These are phyloP conservation scores for Acidomyces sp. DNA, from an alignment of 495 filamentous ascomycete species.

Conservation along the genomic window DNA sequence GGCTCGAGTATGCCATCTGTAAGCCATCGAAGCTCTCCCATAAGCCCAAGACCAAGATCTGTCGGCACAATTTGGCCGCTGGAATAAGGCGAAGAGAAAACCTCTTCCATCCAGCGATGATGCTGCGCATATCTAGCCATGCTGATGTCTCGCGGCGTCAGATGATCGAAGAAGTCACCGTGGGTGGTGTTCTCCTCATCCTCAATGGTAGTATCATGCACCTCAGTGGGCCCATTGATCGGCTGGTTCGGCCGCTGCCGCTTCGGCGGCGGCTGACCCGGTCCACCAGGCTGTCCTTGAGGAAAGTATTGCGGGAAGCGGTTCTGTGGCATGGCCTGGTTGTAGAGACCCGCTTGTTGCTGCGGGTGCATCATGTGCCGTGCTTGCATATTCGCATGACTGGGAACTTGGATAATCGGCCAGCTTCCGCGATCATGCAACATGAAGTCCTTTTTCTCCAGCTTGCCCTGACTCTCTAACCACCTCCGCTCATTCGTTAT, in stretches of 20 bases:
- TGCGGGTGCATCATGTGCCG: slow-evolving; percentile 1
- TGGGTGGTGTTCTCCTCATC: slow-evolving; percentile 79
- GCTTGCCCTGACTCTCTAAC: slow-evolving; percentile 64
- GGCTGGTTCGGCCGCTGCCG: slow-evolving; percentile 22
- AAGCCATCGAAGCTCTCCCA: slow-evolving; percentile 67
- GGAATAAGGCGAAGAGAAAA: slow-evolving; percentile 76
- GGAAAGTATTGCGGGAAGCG: slow-evolving; percentile 7
- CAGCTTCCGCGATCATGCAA: slow-evolving; percentile 76
- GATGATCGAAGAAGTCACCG: slow-evolving; percentile 75
- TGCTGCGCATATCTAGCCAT: slow-evolving; percentile 77
- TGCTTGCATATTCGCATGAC: slow-evolving; percentile 4
- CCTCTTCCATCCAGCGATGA: slow-evolving; percentile 98
- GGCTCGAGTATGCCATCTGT: slow-evolving; percentile 70
- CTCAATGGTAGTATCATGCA: slow-evolving; percentile 47
- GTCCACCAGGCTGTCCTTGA: too few species aligned
- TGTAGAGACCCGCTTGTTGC: slow-evolving; percentile 11
- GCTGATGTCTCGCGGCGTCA: slow-evolving; percentile 80
- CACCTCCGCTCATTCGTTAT: slow-evolving; percentile 51
- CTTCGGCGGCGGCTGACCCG: slow-evolving; percentile 31
- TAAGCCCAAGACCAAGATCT: slow-evolving; percentile 74
- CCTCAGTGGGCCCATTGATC: slow-evolving; percentile 5
- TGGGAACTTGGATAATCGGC: slow-evolving; percentile 68
- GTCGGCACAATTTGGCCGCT: slow-evolving; percentile 73
- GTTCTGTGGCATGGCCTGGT: background rate
- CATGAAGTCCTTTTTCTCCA: slow-evolving; percentile 87